These are phyloP conservation scores for Dentipellis fragilis DNA, from an alignment of 768 basidiomycete species.

Conservation along the genomic window DNA sequence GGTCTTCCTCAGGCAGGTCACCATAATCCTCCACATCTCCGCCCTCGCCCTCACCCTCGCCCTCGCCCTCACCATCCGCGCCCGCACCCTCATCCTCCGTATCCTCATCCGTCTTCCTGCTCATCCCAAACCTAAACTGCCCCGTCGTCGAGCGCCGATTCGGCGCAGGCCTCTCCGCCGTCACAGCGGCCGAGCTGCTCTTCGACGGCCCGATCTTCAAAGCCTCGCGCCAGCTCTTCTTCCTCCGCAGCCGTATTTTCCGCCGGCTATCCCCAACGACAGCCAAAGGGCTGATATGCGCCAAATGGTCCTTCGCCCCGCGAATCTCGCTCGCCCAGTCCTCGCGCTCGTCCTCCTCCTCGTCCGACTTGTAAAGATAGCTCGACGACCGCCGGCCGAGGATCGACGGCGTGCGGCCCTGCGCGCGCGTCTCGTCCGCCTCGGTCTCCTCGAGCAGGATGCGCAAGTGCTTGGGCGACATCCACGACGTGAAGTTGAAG, in stretches of 20 bases:
- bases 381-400: slow-evolving; percentile 55
- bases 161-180: not conserved
- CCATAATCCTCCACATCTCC: slow-evolving; percentile 3
- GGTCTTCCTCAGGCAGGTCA: slow-evolving; percentile 49
- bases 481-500: slow-evolving; percentile 98
- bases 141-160: slow-evolving; percentile 11
- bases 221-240: slow-evolving; percentile 22
- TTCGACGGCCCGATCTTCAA: slow-evolving; percentile 18
- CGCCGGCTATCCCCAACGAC: slow-evolving; percentile 63
- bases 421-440: slow-evolving; percentile 10
- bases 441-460: slow-evolving; percentile 65
- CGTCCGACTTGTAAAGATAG: slow-evolving; percentile 64
- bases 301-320: slow-evolving; percentile 53
- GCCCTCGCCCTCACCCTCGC: slow-evolving; percentile 1
- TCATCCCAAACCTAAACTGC: not conserved
- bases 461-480: slow-evolving; percentile 73
- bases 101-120: not conserved
- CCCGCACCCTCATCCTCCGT: slow-evolving; percentile 29
- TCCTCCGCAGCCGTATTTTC: slow-evolving; percentile 18
- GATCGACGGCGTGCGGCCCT: slow-evolving; percentile 9
- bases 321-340: slow-evolving; percentile 14
- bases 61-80: slow-evolving; percentile 35
- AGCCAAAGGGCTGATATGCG: slow-evolving; percentile 82
- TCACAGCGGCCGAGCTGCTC: slow-evolving; percentile 9
- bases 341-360: slow-evolving; percentile 44